These are phyloP conservation scores for Didymosphaeria variabile DNA, from an alignment of 2,329 filamentous ascomycete species.

Conservation along the genomic window DNA sequence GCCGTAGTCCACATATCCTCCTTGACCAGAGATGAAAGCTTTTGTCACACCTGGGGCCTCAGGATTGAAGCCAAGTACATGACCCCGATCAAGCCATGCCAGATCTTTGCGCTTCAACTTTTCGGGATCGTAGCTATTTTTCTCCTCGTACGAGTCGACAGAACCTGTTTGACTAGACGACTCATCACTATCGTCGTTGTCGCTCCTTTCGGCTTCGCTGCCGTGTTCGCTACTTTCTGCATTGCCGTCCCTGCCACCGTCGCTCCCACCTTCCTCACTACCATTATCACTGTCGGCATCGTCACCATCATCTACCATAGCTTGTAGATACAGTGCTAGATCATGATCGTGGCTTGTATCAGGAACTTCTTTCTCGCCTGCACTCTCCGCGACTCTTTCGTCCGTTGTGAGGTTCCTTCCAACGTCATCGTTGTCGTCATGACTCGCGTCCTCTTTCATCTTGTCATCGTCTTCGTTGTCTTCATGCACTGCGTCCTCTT, in stretches of 20 bases:
- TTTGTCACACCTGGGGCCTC: conserved; percentile 17
- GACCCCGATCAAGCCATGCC: conserved; percentile 23
- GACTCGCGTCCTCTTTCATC: conserved; percentile 9
- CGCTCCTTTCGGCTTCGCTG: background rate
- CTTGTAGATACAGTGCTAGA: background rate
- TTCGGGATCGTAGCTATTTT: conserved; percentile 25
- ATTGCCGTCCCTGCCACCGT: background rate
- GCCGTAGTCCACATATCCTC: conserved; percentile 8
- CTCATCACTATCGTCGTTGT: conserved; percentile 5
- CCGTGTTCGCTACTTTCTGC: background rate
- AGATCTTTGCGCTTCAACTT: conserved; percentile 20
- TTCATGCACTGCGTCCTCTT: conserved; percentile 5
- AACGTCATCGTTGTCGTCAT: background rate
- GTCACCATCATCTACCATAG: background rate
- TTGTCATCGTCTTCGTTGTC: background rate
- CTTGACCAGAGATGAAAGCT: conserved; percentile 27
- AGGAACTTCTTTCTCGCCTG: background rate
- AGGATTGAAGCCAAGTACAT: conserved; percentile 27
- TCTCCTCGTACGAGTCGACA: conserved; percentile 19
- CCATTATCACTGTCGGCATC: background rate
- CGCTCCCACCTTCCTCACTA: background rate
- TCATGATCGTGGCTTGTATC: conserved; percentile 3
- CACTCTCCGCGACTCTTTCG: background rate
- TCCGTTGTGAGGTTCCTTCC: background rate
- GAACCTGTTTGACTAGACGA: background rate